These are phyloP conservation scores for Populus davidiana DNA, from an alignment of 345 rosid species.

Conservation along the genomic window DNA sequence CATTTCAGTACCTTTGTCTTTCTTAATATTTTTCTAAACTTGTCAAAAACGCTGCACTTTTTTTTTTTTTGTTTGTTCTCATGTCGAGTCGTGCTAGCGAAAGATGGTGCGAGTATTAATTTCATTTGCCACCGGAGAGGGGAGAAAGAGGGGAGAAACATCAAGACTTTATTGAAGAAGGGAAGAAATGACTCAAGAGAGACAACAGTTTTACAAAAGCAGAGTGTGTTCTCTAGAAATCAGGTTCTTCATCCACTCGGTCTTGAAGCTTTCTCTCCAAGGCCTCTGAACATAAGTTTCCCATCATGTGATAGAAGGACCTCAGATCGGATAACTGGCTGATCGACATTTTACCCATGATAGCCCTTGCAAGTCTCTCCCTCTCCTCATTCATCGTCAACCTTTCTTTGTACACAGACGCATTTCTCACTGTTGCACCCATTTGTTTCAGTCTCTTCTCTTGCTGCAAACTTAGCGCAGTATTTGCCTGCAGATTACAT, in stretches of 20 bases:
- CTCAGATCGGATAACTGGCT: constrained; percentile 26
- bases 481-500: constrained; percentile 19
- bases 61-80: no score
- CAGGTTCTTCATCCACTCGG: constrained; percentile 3
- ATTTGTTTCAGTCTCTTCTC: constrained; percentile 32
- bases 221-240: not conserved
- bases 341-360: constrained; percentile 23
- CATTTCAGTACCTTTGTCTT: no score
- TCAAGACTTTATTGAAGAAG: not conserved
- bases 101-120: no score
- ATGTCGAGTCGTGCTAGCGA: no score
- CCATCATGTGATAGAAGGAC: constrained; percentile 33
- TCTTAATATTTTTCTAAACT: no score
- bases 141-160: not conserved
- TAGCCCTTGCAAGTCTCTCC: constrained; percentile 21
- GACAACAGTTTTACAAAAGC: not conserved
- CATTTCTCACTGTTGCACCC: constrained; percentile 36
- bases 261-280: constrained; percentile 28
- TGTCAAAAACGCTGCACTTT: no score
- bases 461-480: constrained; percentile 33
- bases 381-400: constrained; percentile 29
- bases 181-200: not conserved
- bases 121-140: not conserved
- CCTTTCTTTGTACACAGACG: constrained; percentile 9
- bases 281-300: constrained; percentile 20